phyloP scores from a whole-genome alignment of 306 rosid genomes.

The Cucurbita moschata region DNA sequence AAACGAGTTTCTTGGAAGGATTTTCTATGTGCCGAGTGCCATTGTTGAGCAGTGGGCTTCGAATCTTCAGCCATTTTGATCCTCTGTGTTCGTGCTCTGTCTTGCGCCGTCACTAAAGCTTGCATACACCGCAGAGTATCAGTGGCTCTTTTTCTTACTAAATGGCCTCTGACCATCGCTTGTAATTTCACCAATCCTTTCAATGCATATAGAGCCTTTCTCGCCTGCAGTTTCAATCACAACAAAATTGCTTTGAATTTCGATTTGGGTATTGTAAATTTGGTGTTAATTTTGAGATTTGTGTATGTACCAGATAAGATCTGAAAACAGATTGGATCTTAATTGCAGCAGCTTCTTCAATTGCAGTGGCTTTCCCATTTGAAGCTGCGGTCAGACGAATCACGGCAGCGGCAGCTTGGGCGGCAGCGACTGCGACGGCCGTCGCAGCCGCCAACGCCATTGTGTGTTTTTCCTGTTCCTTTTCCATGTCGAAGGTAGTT shows the following conservation, averaged over 20 bases:
- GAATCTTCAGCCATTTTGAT: slow-evolving; percentile 37
- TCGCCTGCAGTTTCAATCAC: slow-evolving; percentile 38
- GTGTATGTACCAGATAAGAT: slow-evolving; percentile 49
- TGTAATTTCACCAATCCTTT: slow-evolving; percentile 86
- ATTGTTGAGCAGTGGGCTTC: slow-evolving; percentile 12
- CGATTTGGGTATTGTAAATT: neutral
- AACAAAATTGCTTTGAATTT: neutral
- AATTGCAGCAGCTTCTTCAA: slow-evolving; percentile 56
- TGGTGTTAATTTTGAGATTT: neutral
- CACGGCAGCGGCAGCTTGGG: slow-evolving; percentile 59
- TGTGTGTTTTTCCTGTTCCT: slow-evolving; percentile 52
- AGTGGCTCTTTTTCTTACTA: slow-evolving; percentile 74
- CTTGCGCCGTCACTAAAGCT: slow-evolving; percentile 81
- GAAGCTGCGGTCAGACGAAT: slow-evolving; percentile 34
- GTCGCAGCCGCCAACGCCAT: slow-evolving; percentile 56
- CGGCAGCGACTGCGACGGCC: slow-evolving; percentile 47
- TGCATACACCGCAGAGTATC: slow-evolving; percentile 75
- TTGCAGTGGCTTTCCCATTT: slow-evolving; percentile 15
- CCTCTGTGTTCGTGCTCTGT: slow-evolving; percentile 79
- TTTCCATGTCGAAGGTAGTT: slow-evolving; percentile 21
- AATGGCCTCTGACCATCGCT: slow-evolving; percentile 83
- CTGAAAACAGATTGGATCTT: slow-evolving; percentile 73
- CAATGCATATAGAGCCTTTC: slow-evolving; percentile 71
- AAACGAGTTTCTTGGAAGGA: slow-evolving; percentile 27
- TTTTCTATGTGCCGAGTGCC: slow-evolving; percentile 35